phyloP scores from a whole-genome alignment of 2,329 filamentous ascomycete species.

The Orbilia blumenaviensis region DNA sequence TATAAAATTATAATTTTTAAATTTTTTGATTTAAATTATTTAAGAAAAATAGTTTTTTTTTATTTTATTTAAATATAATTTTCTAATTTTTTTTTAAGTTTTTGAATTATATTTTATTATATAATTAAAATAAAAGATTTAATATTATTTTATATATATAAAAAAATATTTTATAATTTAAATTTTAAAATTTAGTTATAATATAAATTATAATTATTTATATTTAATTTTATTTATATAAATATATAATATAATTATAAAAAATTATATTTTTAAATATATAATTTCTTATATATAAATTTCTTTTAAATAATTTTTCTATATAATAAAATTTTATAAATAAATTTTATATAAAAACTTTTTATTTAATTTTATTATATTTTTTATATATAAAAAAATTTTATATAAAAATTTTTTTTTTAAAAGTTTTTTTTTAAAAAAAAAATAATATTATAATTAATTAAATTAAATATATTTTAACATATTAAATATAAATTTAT shows the following conservation, averaged over 20 bases:
- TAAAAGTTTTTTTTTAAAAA: too few species aligned
- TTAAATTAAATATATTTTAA: background rate
- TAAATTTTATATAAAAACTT: background rate
- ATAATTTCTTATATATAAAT: background rate
- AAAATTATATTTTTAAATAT: background rate
- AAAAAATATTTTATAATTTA: background rate
- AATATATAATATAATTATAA: background rate
- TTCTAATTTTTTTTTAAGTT: background rate
- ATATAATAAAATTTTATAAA: background rate
- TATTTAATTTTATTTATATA: background rate
- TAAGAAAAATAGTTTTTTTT: background rate
- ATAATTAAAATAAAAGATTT: background rate
- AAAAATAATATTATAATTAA: too few species aligned
- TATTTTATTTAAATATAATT: background rate
- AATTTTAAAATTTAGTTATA: background rate
- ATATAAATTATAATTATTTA: background rate
- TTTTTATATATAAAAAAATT: too few species aligned
- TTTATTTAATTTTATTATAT: background rate
- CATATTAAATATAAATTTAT: background rate
- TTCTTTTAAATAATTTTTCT: background rate
- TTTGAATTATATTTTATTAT: background rate
- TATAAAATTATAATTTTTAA: too few species aligned
- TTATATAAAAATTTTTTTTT: too few species aligned
- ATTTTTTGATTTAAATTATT: too few species aligned
- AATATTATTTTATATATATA: background rate